Base-by-base conservation (phyloP, 108 stramenopile genomes). In the Ochromonas danica region DNA sequence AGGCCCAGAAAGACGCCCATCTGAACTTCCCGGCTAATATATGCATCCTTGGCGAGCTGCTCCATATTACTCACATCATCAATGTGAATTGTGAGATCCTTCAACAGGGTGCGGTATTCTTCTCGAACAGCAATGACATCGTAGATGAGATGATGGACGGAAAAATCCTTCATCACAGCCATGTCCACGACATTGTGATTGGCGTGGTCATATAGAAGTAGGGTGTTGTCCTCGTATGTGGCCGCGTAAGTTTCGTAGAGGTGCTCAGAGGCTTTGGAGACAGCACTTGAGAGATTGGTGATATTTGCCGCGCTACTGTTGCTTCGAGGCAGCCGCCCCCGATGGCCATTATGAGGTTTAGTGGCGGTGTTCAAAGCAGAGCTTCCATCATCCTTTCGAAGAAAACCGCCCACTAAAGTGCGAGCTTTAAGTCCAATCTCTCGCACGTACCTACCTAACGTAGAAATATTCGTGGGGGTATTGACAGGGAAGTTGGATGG, bases 371-470 rank as follows among this genome's bases (percentile, higher is more conserved):
- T 70, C 22, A 42, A 70, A 14, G 40, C 14, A 40, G 40, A 14
- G 28, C 30, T 31, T 57, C 38, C 51, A 41, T 25, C 72, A 42
- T 75, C 72, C 41, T 75, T 75, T 6, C 72, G 63, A 10, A 28
- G 38, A 33, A 75, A 57, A 6, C 67, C 67, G 67, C 67, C 67
- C 3, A 67, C 35, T 6, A 67, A 10, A 10, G 27, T 67, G 31
- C 63, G 63, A 28, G 63, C 63, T 36, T 67, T 67, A 35, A 35
- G 17, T 28, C 63, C 63, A 36, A 67, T 67, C 25, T 67, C 63
- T 28, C 63, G 17, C 14, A 67, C 63, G 63, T 67, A 67, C 35
- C 25, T 67, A 6, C 33, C 35, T 36, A 67, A 67, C 31, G 3
- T 6, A 67, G 25, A 67, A 22, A 22, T 22, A 57, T 22, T 57